Base-by-base conservation (phyloP, 768 basidiomycete genomes). In the Lyophyllum decastes region DNA sequence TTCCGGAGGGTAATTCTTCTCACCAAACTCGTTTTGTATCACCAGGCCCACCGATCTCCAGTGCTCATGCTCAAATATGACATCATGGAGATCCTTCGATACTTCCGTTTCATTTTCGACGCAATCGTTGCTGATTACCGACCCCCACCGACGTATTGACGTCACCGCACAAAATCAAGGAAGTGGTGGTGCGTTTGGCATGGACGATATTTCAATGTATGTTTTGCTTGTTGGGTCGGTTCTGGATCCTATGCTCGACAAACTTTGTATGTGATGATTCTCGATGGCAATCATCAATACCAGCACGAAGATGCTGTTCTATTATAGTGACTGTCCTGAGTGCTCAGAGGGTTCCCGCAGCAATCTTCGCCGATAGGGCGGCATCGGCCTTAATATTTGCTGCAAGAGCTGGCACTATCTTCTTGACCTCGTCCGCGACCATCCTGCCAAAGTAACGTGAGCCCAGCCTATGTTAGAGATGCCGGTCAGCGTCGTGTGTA, bases 341-440 rank as follows among this genome's bases (percentile, higher is more conserved):
- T 17, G 2, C 21, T 44, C 44, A 54, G 9, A 54, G 43, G 10
- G 52, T 54, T n/a, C 52, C 52, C 11, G 40, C 24, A 1, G 52
- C 52, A 12, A 54, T 44, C 27, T 54, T 54, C n/a, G 52, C 41
- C 12, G 52, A 54, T 16, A 54, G 33, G 1, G 25, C 52, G 41
- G 52, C 41, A 33, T 54, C 52, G 4, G 40, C 52, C 25, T 10
- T 21, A 16, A 54, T 45, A 11, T 54, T 54, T 12, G 17, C 40
- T 1, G 24, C 43, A 4, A 54, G 33, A 5, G 52, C 41, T 12
- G 52, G 40, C 24, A 54, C 43, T 1, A 4, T 54, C 11, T 34
- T 45, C 24, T 54, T 45, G 25, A 54, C 52, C 52, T 44, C 52
- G 41, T 53, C 52, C 8, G 52, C 52, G 41, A 54, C 41, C 17